These are phyloP conservation scores for Rossbeevera mucosa DNA, from an alignment of 768 basidiomycete species.

Conservation along the genomic window DNA sequence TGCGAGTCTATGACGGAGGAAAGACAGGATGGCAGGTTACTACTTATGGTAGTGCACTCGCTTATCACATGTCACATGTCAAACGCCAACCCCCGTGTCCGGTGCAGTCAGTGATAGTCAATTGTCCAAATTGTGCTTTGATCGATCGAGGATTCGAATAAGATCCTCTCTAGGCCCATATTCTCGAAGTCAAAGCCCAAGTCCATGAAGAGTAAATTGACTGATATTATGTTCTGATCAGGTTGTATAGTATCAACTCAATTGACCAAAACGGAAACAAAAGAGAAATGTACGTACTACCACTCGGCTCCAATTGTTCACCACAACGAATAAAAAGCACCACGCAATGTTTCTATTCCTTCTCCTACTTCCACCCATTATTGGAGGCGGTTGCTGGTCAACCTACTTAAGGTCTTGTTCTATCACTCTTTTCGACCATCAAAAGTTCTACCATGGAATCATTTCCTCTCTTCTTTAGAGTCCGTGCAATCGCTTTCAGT, in stretches of 20 bases:
- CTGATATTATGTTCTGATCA: too few relatives aligned
- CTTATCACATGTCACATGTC: too few relatives aligned
- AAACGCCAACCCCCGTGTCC: too few relatives aligned
- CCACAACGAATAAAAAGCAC: conserved; percentile 4
- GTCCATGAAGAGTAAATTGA: too few relatives aligned
- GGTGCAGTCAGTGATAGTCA: neutral
- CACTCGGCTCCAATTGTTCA: conserved; percentile 17
- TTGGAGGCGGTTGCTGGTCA: conserved; percentile 21
- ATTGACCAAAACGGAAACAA: conserved; percentile 12
- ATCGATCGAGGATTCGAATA: too few relatives aligned
- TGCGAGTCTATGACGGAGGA: neutral
- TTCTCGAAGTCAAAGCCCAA: too few relatives aligned
- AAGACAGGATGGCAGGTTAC: too few relatives aligned
- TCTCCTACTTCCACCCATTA: conserved; percentile 2
- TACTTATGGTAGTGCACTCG: too few relatives aligned
- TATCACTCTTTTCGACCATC: neutral
- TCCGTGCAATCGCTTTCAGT: conserved; percentile 30
- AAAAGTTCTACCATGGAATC: conserved; percentile 22
- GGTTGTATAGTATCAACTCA: neutral
- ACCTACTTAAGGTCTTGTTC: conserved; percentile 12
- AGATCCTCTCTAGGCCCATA: too few relatives aligned
- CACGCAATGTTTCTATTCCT: neutral
- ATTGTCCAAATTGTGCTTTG: too few relatives aligned
- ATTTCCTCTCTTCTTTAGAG: conserved; percentile 28
- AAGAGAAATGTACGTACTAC: too few relatives aligned